Base-by-base conservation (phyloP, 441 rosid genomes). In the Arabidopsis hybrid region DNA sequence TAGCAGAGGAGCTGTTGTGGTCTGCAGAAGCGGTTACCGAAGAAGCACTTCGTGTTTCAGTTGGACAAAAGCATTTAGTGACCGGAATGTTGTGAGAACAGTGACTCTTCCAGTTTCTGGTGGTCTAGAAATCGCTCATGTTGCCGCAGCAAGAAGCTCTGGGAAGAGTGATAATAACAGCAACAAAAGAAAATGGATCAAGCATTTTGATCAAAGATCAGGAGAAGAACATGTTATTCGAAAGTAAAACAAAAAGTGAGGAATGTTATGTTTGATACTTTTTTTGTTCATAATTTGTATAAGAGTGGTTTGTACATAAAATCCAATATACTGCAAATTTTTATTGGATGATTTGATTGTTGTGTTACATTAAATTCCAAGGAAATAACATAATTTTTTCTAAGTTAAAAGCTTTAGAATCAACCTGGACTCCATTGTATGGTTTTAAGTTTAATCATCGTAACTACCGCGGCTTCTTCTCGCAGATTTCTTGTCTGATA, bases 91-190 rank as follows among this genome's bases (percentile, higher is more conserved):
- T 59, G 92, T 80, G 10, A 84, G 97, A 50, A 88, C 89, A 3
- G 98, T 89, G 70, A 87, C 83, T 72, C 88, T 95, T 67, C 97
- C 98, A 3, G 99, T 95, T 35, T 91, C 98, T 1, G 83, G 90
- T 13, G 99, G 99, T 8, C 65, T 92, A 66, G 98, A 95, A 72
- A 89, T 92, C n/a, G 96, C 96, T 1, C 95, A 92, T 60, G 92
- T 95, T 0, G 92, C 89, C 1, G 65, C 83, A 1, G 56, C 81
- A 0, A 81, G 79, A 8, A 87, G 75, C 10, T 78, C 74, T 3
- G 79, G 40, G 75, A 79, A 86, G 3, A 60, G 80, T 51, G 60
- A 84, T 12, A 79, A 57, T 21, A 21, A 21, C 26, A 80, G 78
- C 60, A 69, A 60, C 14, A 61, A 67, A 69, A 84, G 81, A 66